These are phyloP conservation scores for Conticribra guillardii DNA, from an alignment of 108 stramenopile genomes.

Conservation along the genomic window DNA sequence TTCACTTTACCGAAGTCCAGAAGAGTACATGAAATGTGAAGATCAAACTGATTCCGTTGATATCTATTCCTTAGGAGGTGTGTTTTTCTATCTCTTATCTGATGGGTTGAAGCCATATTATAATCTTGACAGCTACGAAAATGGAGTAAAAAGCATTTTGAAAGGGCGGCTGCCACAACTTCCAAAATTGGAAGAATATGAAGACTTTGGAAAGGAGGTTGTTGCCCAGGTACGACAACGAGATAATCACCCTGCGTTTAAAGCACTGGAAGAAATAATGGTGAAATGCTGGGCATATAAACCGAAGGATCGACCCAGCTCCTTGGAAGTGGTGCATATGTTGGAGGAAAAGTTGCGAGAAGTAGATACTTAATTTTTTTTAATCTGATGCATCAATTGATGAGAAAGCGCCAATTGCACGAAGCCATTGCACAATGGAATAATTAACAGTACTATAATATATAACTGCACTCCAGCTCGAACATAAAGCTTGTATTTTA, in stretches of 20 bases:
- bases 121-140: not conserved
- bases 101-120: constrained; percentile 9
- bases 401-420: no score
- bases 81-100: constrained; percentile 8
- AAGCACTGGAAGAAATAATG: constrained; percentile 14
- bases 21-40: constrained; percentile 7
- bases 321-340: constrained; percentile 15
- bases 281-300: not conserved
- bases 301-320: not conserved
- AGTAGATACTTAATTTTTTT: no score
- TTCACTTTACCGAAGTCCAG: not conserved
- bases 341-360: not conserved
- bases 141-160: not conserved
- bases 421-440: no score
- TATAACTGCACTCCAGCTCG: no score
- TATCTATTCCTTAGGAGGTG: constrained; percentile 16
- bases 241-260: constrained; percentile 7
- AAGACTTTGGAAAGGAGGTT: not conserved
- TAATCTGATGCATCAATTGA: no score
- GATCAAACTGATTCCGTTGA: constrained; percentile 11
- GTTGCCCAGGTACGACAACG: not conserved
- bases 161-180: constrained; percentile 5
- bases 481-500: no score
- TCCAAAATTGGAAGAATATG: constrained; percentile 6
- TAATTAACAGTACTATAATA: no score